These are phyloP conservation scores for Microbotryum lychnidis-dioicae DNA, from an alignment of 1,284 basidiomycete genomes.

Conservation along the genomic window DNA sequence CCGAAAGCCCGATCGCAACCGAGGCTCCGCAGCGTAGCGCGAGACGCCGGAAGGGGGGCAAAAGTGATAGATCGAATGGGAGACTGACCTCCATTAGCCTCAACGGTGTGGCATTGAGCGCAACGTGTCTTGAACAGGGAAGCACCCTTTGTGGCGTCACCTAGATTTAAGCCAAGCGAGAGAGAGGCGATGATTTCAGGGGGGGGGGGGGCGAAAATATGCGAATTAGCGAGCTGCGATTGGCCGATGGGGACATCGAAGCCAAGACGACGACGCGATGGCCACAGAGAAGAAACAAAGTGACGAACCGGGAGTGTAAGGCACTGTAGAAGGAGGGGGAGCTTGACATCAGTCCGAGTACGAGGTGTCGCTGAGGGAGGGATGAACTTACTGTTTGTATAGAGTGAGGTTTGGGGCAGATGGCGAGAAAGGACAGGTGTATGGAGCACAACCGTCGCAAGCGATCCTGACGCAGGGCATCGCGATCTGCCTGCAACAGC, in stretches of 20 bases:
- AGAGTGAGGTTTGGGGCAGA: too few species aligned
- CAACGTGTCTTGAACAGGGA: constrained; percentile 49
- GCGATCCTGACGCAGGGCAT: too few species aligned
- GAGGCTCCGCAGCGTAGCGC: not conserved
- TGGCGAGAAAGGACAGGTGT: too few species aligned
- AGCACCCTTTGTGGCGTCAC: constrained; percentile 82
- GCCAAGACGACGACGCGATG: not conserved
- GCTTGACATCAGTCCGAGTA: too few species aligned
- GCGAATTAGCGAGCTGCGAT: not conserved
- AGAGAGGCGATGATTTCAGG: not conserved
- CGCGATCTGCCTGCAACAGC: too few species aligned
- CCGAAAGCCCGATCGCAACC: not conserved
- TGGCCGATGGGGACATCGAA: not conserved
- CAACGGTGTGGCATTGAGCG: constrained; percentile 93
- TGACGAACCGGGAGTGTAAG: constrained; percentile 44
- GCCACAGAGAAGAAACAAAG: not conserved
- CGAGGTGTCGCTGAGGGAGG: too few species aligned
- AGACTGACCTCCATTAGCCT: constrained; percentile 61
- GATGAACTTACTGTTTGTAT: too few species aligned
- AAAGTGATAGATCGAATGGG: not conserved
- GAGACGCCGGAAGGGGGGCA: not conserved
- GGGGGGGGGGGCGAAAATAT: not conserved
- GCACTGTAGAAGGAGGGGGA: constrained; percentile 40
- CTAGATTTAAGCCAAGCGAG: constrained; percentile 42
- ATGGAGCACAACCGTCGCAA: too few species aligned